phyloP scores from a whole-genome alignment of 495 filamentous ascomycete species.

The Hyaloscypha finlandica region DNA sequence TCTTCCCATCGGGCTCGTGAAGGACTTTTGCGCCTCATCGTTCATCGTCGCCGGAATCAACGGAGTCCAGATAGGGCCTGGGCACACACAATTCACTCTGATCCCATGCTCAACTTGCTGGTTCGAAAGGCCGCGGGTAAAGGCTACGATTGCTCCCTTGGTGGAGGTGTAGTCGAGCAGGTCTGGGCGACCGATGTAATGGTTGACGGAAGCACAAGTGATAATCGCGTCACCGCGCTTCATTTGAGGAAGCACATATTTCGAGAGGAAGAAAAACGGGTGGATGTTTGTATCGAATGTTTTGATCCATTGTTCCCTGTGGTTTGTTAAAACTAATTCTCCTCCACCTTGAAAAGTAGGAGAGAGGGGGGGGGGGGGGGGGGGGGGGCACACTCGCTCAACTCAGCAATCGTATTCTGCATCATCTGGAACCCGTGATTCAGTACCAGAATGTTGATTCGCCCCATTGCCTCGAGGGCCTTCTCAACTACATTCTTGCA shows the following conservation, averaged over 20 bases:
- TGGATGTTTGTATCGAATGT: constrained; percentile 80
- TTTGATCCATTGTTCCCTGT: constrained; percentile 67
- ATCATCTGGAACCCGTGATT: constrained; percentile 80
- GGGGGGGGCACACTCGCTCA: constrained; percentile 55
- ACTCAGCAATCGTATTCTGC: constrained; percentile 67
- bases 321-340: constrained; percentile 33
- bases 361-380: constrained; percentile 3
- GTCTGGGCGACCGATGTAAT: constrained; percentile 79
- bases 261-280: constrained; percentile 73
- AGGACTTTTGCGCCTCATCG: constrained; percentile 67
- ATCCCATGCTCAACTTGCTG: constrained; percentile 73
- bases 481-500: constrained; percentile 71
- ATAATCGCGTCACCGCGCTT: constrained; percentile 76
- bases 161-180: constrained; percentile 84
- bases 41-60: constrained; percentile 80
- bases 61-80: constrained; percentile 85
- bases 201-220: constrained; percentile 81
- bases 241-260: constrained; percentile 78
- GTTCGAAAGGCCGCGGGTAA: constrained; percentile 78
- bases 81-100: constrained; percentile 78
- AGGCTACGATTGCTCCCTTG: constrained; percentile 82
- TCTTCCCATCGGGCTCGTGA: constrained; percentile 77
- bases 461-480: constrained; percentile 63
- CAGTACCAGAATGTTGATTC: constrained; percentile 78
- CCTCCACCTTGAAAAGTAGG: not conserved